Percentiles rank a stretch among this genome's conserved stretches.
phyloP scores from a whole-genome alignment of 768 basidiomycete genomes.

The Calvatia gigantea region DNA sequence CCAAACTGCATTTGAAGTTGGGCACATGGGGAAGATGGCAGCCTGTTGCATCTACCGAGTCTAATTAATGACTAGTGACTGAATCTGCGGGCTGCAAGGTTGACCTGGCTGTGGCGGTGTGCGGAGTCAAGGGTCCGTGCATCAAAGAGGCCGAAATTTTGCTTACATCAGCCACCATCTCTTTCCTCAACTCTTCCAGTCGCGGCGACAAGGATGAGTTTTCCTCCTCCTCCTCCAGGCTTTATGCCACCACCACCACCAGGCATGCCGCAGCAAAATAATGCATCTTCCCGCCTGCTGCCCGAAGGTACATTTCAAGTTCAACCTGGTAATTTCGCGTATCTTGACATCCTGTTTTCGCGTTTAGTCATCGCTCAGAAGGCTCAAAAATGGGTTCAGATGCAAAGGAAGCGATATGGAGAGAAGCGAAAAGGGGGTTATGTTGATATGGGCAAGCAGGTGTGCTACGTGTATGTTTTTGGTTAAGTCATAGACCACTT shows the following conservation, averaged over 20 bases:
- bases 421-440: slow-evolving; percentile 88
- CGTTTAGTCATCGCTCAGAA: slow-evolving; percentile 74
- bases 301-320: slow-evolving; percentile 38
- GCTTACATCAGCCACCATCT: slow-evolving; percentile 41
- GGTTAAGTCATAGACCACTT: slow-evolving; percentile 12
- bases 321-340: slow-evolving; percentile 8
- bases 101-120: no score
- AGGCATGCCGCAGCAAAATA: slow-evolving; percentile 42
- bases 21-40: background rate
- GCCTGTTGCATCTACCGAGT: no score
- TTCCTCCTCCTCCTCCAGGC: slow-evolving; percentile 54
- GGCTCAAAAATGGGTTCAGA: slow-evolving; percentile 93
- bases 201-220: slow-evolving; percentile 43
- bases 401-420: slow-evolving; percentile 90
- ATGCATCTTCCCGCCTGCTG: slow-evolving; percentile 42
- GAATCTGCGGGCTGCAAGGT: no score
- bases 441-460: slow-evolving; percentile 92
- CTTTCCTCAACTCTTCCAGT: slow-evolving; percentile 35
- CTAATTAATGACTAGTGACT: no score
- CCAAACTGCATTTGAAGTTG: no score
- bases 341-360: slow-evolving; percentile 19
- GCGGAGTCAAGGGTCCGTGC: slow-evolving; percentile 43
- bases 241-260: slow-evolving; percentile 48
- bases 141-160: slow-evolving; percentile 19
- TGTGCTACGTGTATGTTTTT: slow-evolving; percentile 30